phyloP scores from a whole-genome alignment of 768 basidiomycete species.

The Tremella yokohamensis region DNA sequence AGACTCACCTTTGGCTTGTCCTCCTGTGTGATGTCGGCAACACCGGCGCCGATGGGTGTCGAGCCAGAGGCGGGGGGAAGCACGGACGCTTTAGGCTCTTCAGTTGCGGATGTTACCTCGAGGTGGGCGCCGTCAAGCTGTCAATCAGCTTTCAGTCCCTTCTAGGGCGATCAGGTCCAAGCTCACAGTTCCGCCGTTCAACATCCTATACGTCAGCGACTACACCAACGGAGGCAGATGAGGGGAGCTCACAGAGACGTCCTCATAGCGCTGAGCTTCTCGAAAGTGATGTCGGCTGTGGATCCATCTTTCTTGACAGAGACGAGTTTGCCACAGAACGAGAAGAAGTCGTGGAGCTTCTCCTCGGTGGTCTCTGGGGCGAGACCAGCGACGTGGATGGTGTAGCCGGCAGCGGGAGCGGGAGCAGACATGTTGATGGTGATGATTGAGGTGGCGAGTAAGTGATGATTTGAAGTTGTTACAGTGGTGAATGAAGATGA shows the following conservation, averaged over 20 bases:
- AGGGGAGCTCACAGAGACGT: slow-evolving; percentile 27
- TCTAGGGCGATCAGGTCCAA: not conserved
- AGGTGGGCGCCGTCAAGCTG: slow-evolving; percentile 67
- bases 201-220: slow-evolving; percentile 66
- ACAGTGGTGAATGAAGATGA: not conserved
- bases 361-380: slow-evolving; percentile 63
- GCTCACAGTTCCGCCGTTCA: slow-evolving; percentile 50
- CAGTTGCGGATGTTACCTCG: slow-evolving; percentile 64
- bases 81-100: slow-evolving; percentile 39
- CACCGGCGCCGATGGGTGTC: slow-evolving; percentile 43
- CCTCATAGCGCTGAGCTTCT: slow-evolving; percentile 57
- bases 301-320: slow-evolving; percentile 49
- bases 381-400: slow-evolving; percentile 62
- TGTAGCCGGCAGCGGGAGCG: slow-evolving; percentile 32
- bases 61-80: slow-evolving; percentile 44
- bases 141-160: not conserved
- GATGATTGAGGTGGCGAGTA: slow-evolving; percentile 1
- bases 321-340: slow-evolving; percentile 76
- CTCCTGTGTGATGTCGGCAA: slow-evolving; percentile 62
- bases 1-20: slow-evolving; percentile 68
- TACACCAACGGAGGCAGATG: slow-evolving; percentile 64
- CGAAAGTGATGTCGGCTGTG: slow-evolving; percentile 71
- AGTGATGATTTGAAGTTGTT: not conserved
- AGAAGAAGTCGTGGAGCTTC: slow-evolving; percentile 62
- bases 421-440: slow-evolving; percentile 12